These are phyloP conservation scores for Westerdykella aurantiaca DNA, from an alignment of 2,329 filamentous ascomycete species.

Conservation along the genomic window DNA sequence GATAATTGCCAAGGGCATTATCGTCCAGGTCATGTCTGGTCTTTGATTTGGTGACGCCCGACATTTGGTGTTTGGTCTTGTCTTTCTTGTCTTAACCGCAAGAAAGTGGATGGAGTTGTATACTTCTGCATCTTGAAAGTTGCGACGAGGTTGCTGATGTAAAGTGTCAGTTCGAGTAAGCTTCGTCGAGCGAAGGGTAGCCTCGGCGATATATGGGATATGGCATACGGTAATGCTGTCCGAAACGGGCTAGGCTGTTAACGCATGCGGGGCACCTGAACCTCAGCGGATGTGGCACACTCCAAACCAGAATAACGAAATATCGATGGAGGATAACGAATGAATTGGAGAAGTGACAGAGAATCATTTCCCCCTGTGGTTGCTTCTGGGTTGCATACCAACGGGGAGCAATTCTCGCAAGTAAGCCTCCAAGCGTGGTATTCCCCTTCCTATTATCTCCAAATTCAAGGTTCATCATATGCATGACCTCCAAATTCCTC, in stretches of 20 bases:
- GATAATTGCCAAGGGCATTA: conserved; percentile 23
- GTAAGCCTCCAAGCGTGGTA: no score
- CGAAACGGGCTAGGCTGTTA: conserved; percentile 3
- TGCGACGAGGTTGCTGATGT: neutral
- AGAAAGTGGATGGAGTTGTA: neutral
- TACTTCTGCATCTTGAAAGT: neutral
- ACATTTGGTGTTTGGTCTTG: conserved; percentile 7
- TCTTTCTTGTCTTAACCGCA: neutral
- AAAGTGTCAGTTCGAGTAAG: conserved; percentile 8
- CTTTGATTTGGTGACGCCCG: conserved; percentile 10
- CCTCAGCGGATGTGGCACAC: no score
- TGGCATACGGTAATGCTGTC: neutral
- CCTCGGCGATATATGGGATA: conserved; percentile 13
- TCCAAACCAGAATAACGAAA: no score
- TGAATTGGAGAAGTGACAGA: no score
- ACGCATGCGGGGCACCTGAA: conserved; percentile 10
- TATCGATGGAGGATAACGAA: no score
- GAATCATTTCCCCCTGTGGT: no score
- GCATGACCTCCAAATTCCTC: no score
- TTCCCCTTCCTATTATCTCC: no score
- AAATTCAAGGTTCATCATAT: no score
- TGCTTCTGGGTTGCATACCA: no score
- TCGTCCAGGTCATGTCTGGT: conserved; percentile 28
- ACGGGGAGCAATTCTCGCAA: no score
- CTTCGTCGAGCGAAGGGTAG: conserved; percentile 13